These are phyloP conservation scores for Aspergillus carlsbadensis DNA, from an alignment of 495 filamentous ascomycete genomes.

Conservation along the genomic window DNA sequence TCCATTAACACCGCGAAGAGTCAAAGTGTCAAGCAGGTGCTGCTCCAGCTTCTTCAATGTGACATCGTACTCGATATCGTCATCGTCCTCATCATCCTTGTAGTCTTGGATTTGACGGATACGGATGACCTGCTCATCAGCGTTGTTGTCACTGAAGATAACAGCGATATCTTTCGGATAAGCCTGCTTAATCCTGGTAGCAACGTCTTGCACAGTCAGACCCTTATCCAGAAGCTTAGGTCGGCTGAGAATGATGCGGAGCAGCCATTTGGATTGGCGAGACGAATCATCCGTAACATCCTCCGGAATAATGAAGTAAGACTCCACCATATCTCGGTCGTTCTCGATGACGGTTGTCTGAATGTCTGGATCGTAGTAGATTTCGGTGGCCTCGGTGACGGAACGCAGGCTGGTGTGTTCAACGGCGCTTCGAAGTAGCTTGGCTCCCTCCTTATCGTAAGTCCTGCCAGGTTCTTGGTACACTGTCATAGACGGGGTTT, in stretches of 20 bases:
- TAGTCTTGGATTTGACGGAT: constrained; percentile 75
- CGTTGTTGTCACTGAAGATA: constrained; percentile 97
- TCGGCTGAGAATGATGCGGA: constrained; percentile 90
- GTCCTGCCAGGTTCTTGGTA: constrained; percentile 62
- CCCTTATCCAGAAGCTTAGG: constrained; percentile 94
- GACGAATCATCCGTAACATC: constrained; percentile 68
- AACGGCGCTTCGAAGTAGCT: constrained; percentile 78
- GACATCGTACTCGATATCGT: constrained; percentile 81
- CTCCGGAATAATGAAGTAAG: constrained; percentile 94
- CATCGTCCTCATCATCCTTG: constrained; percentile 75
- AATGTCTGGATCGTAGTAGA: constrained; percentile 96
- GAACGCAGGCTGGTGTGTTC: constrained; percentile 95
- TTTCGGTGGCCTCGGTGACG: constrained; percentile 86
- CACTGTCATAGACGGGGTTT: constrained; percentile 97
- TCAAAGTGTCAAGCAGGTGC: constrained; percentile 86
- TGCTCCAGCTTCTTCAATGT: constrained; percentile 87
- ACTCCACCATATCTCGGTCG: constrained; percentile 92
- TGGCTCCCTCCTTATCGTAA: constrained; percentile 74
- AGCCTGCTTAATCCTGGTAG: constrained; percentile 78
- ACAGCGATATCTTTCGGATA: constrained; percentile 87
- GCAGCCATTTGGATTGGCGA: constrained; percentile 87
- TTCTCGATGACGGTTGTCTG: constrained; percentile 78
- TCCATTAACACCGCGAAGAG: constrained; percentile 83
- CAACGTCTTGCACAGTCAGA: constrained; percentile 88
- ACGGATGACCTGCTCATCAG: constrained; percentile 91